Conservation (phyloP, 2,329 filamentous ascomycete species). For the Emergomyces africanus region DNA sequence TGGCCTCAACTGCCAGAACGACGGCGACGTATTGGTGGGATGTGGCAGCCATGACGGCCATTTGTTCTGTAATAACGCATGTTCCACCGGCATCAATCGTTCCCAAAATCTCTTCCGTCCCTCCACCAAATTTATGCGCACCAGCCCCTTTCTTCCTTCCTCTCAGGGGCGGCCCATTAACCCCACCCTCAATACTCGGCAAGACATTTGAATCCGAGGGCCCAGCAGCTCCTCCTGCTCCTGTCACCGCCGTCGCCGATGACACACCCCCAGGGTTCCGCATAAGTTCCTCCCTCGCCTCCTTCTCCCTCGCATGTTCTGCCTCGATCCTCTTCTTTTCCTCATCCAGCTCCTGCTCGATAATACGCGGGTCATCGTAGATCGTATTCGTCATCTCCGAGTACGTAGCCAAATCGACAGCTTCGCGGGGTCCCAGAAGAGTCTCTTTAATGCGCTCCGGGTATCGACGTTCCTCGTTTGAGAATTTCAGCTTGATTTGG, state of each 20-base stretch:
- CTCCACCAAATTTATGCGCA: slow-evolving; percentile 15
- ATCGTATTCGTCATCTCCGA: slow-evolving; percentile 34
- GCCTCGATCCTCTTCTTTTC: slow-evolving; percentile 35
- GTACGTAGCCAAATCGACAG: slow-evolving; percentile 32
- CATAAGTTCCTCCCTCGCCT: slow-evolving; percentile 31
- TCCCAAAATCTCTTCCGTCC: slow-evolving; percentile 29
- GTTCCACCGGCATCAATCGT: slow-evolving; percentile 35
- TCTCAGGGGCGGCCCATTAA: slow-evolving; percentile 14
- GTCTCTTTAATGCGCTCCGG: slow-evolving; percentile 40
- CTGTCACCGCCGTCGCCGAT: background rate
- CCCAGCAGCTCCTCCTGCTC: background rate
- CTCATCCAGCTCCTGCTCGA: slow-evolving; percentile 31
- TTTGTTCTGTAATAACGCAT: slow-evolving; percentile 41
- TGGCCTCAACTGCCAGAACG: slow-evolving; percentile 42
- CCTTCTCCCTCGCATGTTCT: slow-evolving; percentile 33
- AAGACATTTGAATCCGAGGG: slow-evolving; percentile 14
- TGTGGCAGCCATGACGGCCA: slow-evolving; percentile 42
- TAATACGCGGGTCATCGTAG: slow-evolving; percentile 28
- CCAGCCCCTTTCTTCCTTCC: slow-evolving; percentile 16
- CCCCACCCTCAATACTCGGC: slow-evolving; percentile 21
- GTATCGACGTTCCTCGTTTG: slow-evolving; percentile 46
- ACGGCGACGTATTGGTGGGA: slow-evolving; percentile 45
- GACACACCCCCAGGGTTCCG: slow-evolving; percentile 27
- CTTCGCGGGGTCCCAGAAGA: slow-evolving; percentile 34
- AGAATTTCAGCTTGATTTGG: slow-evolving; percentile 53